Base-by-base conservation (phyloP, 495 filamentous ascomycete genomes). In the Lasiosphaeriaceae sp. region DNA sequence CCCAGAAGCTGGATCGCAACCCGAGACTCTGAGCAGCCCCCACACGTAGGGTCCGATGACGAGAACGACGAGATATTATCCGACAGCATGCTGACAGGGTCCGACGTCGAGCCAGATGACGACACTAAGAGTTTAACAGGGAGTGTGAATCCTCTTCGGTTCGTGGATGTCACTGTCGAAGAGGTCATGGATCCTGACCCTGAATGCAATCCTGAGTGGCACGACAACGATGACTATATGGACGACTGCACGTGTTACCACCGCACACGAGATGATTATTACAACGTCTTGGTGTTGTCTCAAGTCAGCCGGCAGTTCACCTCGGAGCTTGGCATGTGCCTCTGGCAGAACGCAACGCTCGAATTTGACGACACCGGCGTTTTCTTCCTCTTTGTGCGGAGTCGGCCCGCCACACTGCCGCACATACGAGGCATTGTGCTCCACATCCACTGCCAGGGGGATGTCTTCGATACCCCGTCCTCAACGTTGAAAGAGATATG, bases 251-350 rank as follows among this genome's bases (percentile, higher is more conserved):
- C 49, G 21, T 51, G 49, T 26, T 1, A 39, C n/a, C 37, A 51
- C 49, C 49, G 49, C 26, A 19, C 16, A 19, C 49, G 8, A 19
- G 26, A 35, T 7, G 49, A 51, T 17, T 51, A 51, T 14, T 19
- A 35, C 12, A 17, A 7, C n/a, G 29, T 39, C 16, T 14, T n/a
- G 11, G 5, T 11, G 5, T 17, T 51, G 31, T 51, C 49, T 11
- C 49, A 19, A 37, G 49, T 51, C 49, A 35, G 49, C 29, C 24
- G 31, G 14, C 24, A 51, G 49, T 51, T 51, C 29, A 51, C 49
- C 2, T 24, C 49, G 2, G 49, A 51, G 31, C 2, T 51, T 24
- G 49, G 49, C 1, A 31, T 26, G 1, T 24, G 35, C 1, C 31
- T 51, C 3, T 51, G 49, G 49, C 11, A 2, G 31, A 37, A 51